Percentiles rank a stretch among this genome's conserved stretches.
Conservation (phyloP, 352 stramenopile genomes). For the Globisporangium paroecandrum region DNA sequence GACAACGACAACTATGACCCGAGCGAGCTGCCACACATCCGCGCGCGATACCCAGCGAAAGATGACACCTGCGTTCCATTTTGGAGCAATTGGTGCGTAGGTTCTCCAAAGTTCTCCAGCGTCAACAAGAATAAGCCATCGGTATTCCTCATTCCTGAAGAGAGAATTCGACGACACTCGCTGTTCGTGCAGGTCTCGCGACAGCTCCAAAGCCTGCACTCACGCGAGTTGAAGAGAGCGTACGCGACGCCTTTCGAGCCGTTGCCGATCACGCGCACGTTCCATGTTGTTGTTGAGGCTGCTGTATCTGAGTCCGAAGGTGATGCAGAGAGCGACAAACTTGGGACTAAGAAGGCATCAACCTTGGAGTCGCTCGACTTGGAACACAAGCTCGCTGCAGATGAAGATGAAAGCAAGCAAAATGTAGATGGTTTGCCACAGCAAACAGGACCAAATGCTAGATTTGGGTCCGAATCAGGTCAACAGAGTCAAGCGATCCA, state of each 20-base stretch:
- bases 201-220: slow-evolving; percentile 16
- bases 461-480: neutral
- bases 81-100: neutral
- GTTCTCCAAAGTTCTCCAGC: neutral
- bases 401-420: slow-evolving; percentile 18
- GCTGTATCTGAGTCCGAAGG: neutral
- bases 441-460: slow-evolving; percentile 14
- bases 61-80: slow-evolving; percentile 1
- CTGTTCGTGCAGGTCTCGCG: slow-evolving; percentile 19
- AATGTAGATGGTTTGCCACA: slow-evolving; percentile 10
- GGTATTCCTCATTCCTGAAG: neutral
- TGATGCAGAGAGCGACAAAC: neutral
- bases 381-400: neutral
- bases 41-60: slow-evolving; percentile 1
- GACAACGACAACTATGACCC: slow-evolving; percentile 11
- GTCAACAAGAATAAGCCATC: too few species aligned
- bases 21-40: slow-evolving; percentile 14
- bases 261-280: slow-evolving; percentile 33
- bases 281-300: slow-evolving; percentile 24
- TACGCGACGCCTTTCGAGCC: slow-evolving; percentile 36
- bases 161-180: neutral
- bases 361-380: neutral
- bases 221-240: slow-evolving; percentile 27
- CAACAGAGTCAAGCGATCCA: slow-evolving; percentile 26
- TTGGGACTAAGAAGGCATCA: neutral